Percentiles rank a stretch among this genome's conserved stretches.
phyloP scores from a whole-genome alignment of 768 basidiomycete species.

The Paxillus ammoniavirescens region DNA sequence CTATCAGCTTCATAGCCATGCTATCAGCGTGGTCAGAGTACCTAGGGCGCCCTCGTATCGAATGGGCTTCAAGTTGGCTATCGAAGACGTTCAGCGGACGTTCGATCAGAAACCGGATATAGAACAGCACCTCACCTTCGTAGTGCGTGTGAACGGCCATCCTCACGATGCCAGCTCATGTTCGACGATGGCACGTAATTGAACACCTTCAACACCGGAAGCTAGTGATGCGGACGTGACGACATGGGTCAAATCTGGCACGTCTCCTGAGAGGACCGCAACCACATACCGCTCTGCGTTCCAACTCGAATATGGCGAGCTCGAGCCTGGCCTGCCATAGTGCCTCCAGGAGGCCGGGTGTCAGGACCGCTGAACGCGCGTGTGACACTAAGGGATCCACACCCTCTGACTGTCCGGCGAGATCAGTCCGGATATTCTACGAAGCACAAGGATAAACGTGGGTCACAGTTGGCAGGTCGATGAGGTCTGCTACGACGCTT shows the following conservation, averaged over 20 bases:
- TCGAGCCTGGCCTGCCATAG: conserved; percentile 20
- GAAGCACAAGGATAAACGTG: not conserved
- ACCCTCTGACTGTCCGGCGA: not conserved
- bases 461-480: not conserved
- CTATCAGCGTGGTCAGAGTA: not conserved
- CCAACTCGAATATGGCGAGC: conserved; percentile 17
- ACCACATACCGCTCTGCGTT: conserved; percentile 22
- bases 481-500: not conserved
- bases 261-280: not conserved
- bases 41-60: not conserved
- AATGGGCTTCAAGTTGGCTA: not conserved
- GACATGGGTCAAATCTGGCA: not conserved
- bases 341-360: conserved; percentile 12
- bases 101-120: not conserved
- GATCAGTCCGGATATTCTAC: not conserved
- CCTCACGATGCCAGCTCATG: not conserved
- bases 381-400: not conserved
- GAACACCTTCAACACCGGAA: conserved; percentile 22
- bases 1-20: not conserved
- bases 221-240: conserved; percentile 1
- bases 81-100: not conserved
- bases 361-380: not conserved
- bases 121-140: conserved; percentile 5
- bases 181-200: not conserved
- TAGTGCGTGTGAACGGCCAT: not conserved